Base-by-base conservation (phyloP, 495 filamentous ascomycete species). In the Aspergillus avenaceus region DNA sequence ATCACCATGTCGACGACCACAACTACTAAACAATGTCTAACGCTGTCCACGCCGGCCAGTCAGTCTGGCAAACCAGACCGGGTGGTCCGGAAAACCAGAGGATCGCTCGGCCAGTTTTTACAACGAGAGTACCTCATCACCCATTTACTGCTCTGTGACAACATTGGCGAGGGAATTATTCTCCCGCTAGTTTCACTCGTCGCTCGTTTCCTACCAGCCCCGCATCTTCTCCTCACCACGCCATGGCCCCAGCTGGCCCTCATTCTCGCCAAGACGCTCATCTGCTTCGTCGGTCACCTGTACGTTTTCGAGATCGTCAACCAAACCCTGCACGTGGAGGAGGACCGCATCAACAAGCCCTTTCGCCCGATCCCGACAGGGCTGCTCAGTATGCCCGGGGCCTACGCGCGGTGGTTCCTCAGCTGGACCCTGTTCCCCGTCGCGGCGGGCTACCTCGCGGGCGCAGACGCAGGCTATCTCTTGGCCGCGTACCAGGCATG, bases 311-410 rank as follows among this genome's bases (percentile, higher is more conserved):
- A 61, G 23, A 61, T 61, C 31, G 55, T 49, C 26, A 61, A 61
- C 23, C 58, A 61, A 38, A 34, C 38, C 1, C 41, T 38, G 6
- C 57, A 54, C n/a, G 36, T 54, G n/a, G 40, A 47, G 6, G 58
- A 61, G 31, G 58, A 61, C 21, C 27, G 34, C 14, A 31, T 57
- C 58, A 61, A 61, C 45, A 61, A 61, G 23, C 58, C 58, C 0
- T 26, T 46, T n/a, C 41, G 58, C 27, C 58, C 58, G 2, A 57
- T 61, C 26, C 47, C 54, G 25, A 34, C 58, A 2, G 58, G 58
- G 0, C 46, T 28, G 11, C 40, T 61, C 7, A 51, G 27, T 23
- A 43, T 44, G 2, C 31, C 22, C 0, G 54, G 38, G 5, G 58
- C 54, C 26, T 45, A 43, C 34, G n/a, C 18, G 11, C 46, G 55